Base-by-base conservation (phyloP, 169 alveolate genomes). In the Eimeria falciformis region DNA sequence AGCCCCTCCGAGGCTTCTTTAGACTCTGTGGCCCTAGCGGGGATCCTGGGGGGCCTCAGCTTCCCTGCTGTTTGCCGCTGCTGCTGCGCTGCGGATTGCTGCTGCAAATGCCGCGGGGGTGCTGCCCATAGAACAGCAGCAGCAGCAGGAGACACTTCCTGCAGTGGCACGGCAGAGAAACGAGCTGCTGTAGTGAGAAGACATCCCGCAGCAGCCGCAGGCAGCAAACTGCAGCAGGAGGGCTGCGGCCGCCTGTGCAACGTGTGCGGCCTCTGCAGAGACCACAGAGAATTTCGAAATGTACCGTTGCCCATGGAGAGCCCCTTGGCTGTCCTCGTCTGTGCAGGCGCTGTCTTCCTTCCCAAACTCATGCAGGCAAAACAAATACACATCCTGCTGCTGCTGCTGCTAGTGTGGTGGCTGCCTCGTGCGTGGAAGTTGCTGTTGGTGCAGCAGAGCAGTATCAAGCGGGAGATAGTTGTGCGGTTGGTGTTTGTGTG, bases 71-170 rank as follows among this genome's bases (percentile, higher is more conserved):
- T 58, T 58, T 58, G 71, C 27, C 7, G 33, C 18, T 58, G 71
- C 71, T 58, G 71, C 71, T 58, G 71, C 71, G 71, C 9, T 27
- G 9, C 71, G 71, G 71, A 58, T 21, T 58, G 71, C 71, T 58
- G 58, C 58, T 50, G 58, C 58, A 50, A 50, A 14, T 50, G 58
- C 58, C 58, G 14, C 21, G 58, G 58, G 58, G 58, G 58, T 9
- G 58, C 58, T 9, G 58, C 58, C 7, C 58, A 50, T 14, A 14
- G 21, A 50, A 14, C 58, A 50, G 58, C 58, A 50, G 58, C 58
- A 50, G 58, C 58, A 50, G 58, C 58, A 50, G 58, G 21, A 50
- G 58, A n/a, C n/a, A n/a, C n/a, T n/a, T n/a, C n/a, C n/a, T n/a
- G n/a, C n/a, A n/a, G n/a, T n/a, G n/a, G n/a, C n/a, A n/a, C 58